Evolutionary conservation across 2,329 filamentous ascomycete genomes (phyloP), one percentile per base, ranked within the genome.

Genomic region (Nemania sp.): DNA sequence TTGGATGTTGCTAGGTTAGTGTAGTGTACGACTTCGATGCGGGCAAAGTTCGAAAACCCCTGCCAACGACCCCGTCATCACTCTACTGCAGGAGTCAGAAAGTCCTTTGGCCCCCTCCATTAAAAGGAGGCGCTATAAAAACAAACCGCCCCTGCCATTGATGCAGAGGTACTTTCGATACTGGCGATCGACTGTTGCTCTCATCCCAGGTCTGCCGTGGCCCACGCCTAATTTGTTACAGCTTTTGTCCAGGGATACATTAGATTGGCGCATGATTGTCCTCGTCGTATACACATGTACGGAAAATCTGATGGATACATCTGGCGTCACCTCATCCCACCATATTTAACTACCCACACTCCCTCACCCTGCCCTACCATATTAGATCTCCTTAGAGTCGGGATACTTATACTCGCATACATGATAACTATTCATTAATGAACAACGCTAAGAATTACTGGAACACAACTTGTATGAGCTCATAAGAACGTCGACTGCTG

Each of bases 151-250:
- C 73, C 66, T 73, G 67, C 65, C 68, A 65, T 69, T 69, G 69
- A 72, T 69, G 69, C 71, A 73, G 71, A 68, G 71, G 70, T 72
- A 72, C 69, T 65, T 70, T 69, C 69, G 71, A 72, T 71, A 73
- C 72, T 67, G 69, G 68, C 66, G 71, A 73, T 73, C 71, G 68
- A 68, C 69, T 69, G 66, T 72, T 72, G 69, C 73, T 71, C 71
- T 76, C 73, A 73, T 77, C 75, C 75, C 74, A 78, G 76, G 69
- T 72, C 74, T 75, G 72, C 72, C 73, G 74, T 69, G 80, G 78
- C 79, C 80, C 80, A 82, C 80, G 75, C 74, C 75, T 75, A 81
- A 80, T 81, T 81, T 82, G 80, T 82, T 80, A 83, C 80, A 82
- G 77, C 76, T 80, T 75, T 74, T 76, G 73, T 73, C 73, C 78